Evolutionary conservation across 176 grass and related monocot genomes (phyloP).

Genomic region (Aechmea fasciata): DNA sequence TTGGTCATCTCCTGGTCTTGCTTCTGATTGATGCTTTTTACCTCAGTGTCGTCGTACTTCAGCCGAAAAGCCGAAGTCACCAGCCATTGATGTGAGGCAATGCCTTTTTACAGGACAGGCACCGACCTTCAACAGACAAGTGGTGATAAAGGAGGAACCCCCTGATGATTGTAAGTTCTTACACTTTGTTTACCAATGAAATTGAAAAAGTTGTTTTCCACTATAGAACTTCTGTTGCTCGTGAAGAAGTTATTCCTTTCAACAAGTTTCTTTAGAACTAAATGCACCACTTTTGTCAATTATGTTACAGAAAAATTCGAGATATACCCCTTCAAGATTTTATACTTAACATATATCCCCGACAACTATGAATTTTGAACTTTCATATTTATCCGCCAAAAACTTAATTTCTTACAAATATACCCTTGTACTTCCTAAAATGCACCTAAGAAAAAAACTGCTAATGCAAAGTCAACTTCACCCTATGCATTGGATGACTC

Average conservation of each 20-base stretch:
- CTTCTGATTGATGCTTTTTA: constrained; percentile 26
- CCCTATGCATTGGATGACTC: too few relatives aligned
- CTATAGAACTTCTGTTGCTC: background rate
- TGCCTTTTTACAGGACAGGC: background rate
- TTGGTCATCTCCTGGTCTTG: background rate
- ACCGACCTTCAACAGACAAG: background rate
- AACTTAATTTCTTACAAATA: too few relatives aligned
- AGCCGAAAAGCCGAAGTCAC: constrained; percentile 25
- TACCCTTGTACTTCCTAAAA: too few relatives aligned
- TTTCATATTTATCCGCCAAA: too few relatives aligned
- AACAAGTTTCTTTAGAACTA: background rate
- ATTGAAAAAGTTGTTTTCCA: background rate
- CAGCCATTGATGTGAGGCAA: constrained; percentile 14
- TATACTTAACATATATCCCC: too few relatives aligned
- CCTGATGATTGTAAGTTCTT: background rate
- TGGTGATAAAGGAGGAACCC: constrained; percentile 3
- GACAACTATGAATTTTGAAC: too few relatives aligned
- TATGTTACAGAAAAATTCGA: too few relatives aligned
- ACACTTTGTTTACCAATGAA: background rate
- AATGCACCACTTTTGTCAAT: too few relatives aligned
- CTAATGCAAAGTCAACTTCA: too few relatives aligned
- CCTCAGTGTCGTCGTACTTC: constrained; percentile 23
- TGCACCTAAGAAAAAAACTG: too few relatives aligned
- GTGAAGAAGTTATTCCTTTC: background rate
- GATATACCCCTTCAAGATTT: too few relatives aligned